Evolutionary conservation across 306 rosid genomes (phyloP).

Genomic region (Cucurbita pepo): DNA sequence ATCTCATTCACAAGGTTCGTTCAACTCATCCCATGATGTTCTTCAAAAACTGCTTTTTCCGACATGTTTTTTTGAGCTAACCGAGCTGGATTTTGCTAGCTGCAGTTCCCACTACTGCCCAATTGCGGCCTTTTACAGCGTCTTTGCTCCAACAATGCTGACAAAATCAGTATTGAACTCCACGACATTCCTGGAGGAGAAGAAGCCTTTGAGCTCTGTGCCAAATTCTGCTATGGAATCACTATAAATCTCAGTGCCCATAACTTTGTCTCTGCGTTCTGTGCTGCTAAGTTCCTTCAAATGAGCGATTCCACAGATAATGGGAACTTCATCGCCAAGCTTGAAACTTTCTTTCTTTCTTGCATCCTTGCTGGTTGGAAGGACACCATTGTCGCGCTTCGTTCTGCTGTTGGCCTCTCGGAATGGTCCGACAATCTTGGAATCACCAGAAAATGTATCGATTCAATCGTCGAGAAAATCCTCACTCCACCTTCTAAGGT

Average conservation of each 20-base stretch:
- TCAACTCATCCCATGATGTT: background rate
- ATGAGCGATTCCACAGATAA: constrained; percentile 60
- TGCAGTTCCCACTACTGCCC: constrained; percentile 69
- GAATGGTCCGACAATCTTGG: constrained; percentile 89
- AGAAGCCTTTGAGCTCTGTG: constrained; percentile 73
- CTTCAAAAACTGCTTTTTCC: background rate
- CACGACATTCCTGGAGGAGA: constrained; percentile 78
- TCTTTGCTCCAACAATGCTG: constrained; percentile 48
- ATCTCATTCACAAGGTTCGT: constrained; percentile 71
- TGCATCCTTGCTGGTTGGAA: constrained; percentile 94
- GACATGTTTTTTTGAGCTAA: background rate
- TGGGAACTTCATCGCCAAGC: constrained; percentile 69
- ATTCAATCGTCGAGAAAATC: constrained; percentile 70
- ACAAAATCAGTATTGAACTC: constrained; percentile 42
- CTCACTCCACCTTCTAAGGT: constrained; percentile 68
- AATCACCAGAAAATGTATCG: constrained; percentile 68
- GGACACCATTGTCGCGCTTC: constrained; percentile 59
- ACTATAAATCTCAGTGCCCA: constrained; percentile 75
- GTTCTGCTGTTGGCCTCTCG: constrained; percentile 44
- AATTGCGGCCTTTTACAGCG: constrained; percentile 68
- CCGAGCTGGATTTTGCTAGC: constrained; percentile 15
- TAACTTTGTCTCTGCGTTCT: constrained; percentile 54
- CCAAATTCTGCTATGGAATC: constrained; percentile 86
- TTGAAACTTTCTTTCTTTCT: constrained; percentile 69
- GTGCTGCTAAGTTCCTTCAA: constrained; percentile 71